Percentiles rank a stretch among this genome's conserved stretches.
Conservation (phyloP, 2,329 filamentous ascomycete species). For the Phyllosticta paracitricarpa region DNA sequence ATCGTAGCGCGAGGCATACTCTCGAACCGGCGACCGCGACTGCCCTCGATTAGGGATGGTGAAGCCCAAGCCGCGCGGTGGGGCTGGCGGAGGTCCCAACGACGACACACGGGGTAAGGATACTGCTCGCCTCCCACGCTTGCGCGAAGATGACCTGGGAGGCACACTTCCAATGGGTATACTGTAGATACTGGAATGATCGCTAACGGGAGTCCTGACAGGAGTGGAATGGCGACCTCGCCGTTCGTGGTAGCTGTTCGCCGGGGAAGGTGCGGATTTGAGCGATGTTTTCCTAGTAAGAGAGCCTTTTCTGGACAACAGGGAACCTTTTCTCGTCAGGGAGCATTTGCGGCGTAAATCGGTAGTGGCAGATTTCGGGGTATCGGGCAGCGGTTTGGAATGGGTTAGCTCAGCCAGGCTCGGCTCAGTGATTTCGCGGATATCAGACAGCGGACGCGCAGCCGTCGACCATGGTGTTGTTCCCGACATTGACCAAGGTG, state of each 20-base stretch:
- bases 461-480: slow-evolving; percentile 20
- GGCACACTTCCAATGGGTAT: slow-evolving; percentile 36
- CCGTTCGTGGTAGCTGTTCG: slow-evolving; percentile 19
- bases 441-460: slow-evolving; percentile 38
- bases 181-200: slow-evolving; percentile 35
- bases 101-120: slow-evolving; percentile 14
- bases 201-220: slow-evolving; percentile 23
- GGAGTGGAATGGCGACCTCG: slow-evolving; percentile 4
- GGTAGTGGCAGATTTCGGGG: slow-evolving; percentile 12
- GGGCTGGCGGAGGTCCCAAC: slow-evolving; percentile 15
- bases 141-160: slow-evolving; percentile 35
- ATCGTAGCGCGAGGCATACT: slow-evolving; percentile 30
- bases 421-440: slow-evolving; percentile 41
- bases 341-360: slow-evolving; percentile 18
- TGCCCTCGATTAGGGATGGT: slow-evolving; percentile 36
- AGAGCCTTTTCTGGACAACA: slow-evolving; percentile 10
- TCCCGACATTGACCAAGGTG: slow-evolving; percentile 18
- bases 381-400: slow-evolving; percentile 15
- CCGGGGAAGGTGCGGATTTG: slow-evolving; percentile 22
- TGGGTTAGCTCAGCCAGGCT: slow-evolving; percentile 32
- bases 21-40: slow-evolving; percentile 40
- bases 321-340: slow-evolving; percentile 25
- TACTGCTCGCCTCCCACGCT: slow-evolving; percentile 16
- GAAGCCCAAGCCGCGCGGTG: slow-evolving; percentile 18
- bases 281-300: slow-evolving; percentile 15